Percentiles rank a stretch among this genome's conserved stretches.
phyloP scores from a whole-genome alignment of 108 stramenopile species.

The Cyclotella choctawhatcheeana region DNA sequence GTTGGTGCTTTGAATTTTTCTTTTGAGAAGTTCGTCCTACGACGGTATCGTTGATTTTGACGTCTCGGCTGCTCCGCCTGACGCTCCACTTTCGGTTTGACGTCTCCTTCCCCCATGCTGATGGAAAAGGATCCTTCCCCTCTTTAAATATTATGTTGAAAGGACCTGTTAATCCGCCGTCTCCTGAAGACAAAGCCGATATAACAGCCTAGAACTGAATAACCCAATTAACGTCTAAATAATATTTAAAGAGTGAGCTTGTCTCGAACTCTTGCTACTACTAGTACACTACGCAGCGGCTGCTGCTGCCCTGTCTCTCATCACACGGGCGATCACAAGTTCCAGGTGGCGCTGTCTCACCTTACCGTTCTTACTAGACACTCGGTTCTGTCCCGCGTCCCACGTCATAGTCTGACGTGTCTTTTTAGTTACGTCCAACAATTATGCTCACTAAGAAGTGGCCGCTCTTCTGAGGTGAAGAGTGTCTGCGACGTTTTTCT shows the following conservation, averaged over 20 bases:
- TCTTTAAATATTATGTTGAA: constrained; percentile 12
- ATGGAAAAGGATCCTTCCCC: background rate
- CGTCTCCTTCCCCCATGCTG: constrained; percentile 6
- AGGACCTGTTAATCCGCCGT: background rate
- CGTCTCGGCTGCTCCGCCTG: background rate
- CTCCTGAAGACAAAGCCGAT: background rate
- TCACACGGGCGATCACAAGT: background rate
- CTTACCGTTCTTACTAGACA: background rate
- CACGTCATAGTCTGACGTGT: background rate
- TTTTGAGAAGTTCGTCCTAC: constrained; percentile 51
- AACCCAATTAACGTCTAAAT: constrained; percentile 14
- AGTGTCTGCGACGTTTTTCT: too few relatives aligned
- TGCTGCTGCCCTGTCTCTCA: background rate
- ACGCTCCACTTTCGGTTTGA: constrained; percentile 2
- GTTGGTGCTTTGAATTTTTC: constrained; percentile 89
- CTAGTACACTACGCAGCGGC: too few relatives aligned
- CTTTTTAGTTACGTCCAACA: background rate
- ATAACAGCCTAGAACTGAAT: constrained; percentile 7
- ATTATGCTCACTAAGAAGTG: too few relatives aligned
- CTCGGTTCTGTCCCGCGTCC: background rate
- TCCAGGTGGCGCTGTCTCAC: constrained; percentile 2
- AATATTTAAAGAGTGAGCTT: constrained; percentile 12
- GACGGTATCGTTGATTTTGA: background rate
- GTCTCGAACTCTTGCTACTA: background rate
- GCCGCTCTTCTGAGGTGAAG: too few relatives aligned